These are phyloP conservation scores for Phytophthora lateralis DNA, from an alignment of 352 stramenopile species.

Conservation along the genomic window DNA sequence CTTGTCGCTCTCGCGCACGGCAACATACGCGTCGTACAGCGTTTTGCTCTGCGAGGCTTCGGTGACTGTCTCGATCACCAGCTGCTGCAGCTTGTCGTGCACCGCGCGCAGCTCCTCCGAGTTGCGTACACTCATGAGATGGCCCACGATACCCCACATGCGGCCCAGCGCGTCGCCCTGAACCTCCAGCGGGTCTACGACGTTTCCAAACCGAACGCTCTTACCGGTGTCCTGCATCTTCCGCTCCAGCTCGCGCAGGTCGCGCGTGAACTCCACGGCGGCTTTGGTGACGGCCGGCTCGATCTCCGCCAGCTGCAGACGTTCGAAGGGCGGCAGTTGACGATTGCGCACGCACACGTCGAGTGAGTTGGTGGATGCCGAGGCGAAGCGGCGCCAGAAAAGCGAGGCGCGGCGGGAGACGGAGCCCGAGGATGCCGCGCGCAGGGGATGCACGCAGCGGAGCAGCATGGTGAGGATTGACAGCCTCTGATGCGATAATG, in stretches of 20 bases:
- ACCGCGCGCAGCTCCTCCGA: slow-evolving; percentile 93
- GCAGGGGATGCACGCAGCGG: slow-evolving; percentile 28
- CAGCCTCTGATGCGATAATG: slow-evolving; percentile 14
- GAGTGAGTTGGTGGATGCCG: slow-evolving; percentile 49
- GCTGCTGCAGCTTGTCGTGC: slow-evolving; percentile 93
- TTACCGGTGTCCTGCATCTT: slow-evolving; percentile 30
- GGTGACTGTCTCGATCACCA: slow-evolving; percentile 94
- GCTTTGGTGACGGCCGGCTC: slow-evolving; percentile 60
- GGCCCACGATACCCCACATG: slow-evolving; percentile 95
- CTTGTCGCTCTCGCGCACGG: slow-evolving; percentile 70
- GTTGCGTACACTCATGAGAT: slow-evolving; percentile 98
- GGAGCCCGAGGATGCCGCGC: slow-evolving; percentile 6
- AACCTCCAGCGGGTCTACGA: slow-evolving; percentile 93
- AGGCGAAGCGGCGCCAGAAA: slow-evolving; percentile 29
- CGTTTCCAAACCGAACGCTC: slow-evolving; percentile 76
- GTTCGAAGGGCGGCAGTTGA: slow-evolving; percentile 72
- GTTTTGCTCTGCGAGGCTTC: slow-evolving; percentile 92
- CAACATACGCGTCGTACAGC: slow-evolving; percentile 91
- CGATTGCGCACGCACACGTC: slow-evolving; percentile 61
- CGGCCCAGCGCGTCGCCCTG: slow-evolving; percentile 92
- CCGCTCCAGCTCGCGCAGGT: slow-evolving; percentile 55
- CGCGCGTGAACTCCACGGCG: slow-evolving; percentile 51
- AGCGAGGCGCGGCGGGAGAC: slow-evolving; percentile 15
- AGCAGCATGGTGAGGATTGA: slow-evolving; percentile 30
- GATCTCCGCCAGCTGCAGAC: slow-evolving; percentile 65